Conservation (phyloP, 2,329 filamentous ascomycete genomes). For the Aspergillus japonicus region DNA sequence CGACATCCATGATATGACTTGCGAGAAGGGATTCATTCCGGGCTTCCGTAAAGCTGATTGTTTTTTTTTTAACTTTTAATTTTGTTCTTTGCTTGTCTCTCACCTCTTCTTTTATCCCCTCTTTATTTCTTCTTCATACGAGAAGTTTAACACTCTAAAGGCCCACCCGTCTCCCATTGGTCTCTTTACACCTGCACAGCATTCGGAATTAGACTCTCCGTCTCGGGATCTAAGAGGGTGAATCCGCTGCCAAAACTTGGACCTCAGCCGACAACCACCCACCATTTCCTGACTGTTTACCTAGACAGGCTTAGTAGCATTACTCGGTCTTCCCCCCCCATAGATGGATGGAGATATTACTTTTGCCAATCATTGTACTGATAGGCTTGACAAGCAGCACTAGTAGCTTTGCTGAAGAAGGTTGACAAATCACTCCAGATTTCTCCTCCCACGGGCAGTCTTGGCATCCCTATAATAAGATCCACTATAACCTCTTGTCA, state of each 20-base stretch:
- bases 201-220: background rate
- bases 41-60: background rate
- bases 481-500: background rate
- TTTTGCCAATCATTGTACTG: background rate
- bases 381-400: background rate
- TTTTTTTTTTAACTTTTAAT: background rate
- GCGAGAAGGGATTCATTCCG: background rate
- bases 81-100: background rate
- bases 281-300: background rate
- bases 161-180: background rate
- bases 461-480: background rate
- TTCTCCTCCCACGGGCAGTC: background rate
- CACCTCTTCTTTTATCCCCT: background rate
- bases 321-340: background rate
- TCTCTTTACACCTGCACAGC: background rate
- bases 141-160: background rate
- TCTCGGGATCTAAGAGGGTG: background rate
- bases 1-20: background rate
- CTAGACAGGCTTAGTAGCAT: background rate
- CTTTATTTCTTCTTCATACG: background rate
- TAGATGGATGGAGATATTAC: background rate
- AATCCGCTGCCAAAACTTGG: background rate
- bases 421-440: constrained; percentile 6
- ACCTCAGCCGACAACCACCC: background rate
- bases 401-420: background rate